Conservation (phyloP, 768 basidiomycete genomes). For the Mrakia blollopis region DNA sequence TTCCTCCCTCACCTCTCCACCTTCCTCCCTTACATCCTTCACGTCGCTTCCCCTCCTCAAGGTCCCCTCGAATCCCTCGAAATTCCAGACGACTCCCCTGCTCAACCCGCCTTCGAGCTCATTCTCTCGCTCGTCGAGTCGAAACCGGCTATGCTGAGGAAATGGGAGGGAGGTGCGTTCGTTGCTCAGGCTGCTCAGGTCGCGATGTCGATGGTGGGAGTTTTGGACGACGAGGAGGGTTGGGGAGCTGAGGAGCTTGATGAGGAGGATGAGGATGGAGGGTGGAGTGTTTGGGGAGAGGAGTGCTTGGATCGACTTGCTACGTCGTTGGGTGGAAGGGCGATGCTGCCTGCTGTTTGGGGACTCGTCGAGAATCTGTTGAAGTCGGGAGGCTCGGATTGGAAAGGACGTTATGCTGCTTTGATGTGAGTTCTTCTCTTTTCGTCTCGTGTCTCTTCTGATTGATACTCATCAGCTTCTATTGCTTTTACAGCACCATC, state of each 20-base stretch:
- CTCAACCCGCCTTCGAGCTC: constrained; percentile 72
- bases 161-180: constrained; percentile 76
- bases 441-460: not conserved
- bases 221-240: constrained; percentile 42
- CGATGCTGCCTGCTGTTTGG: constrained; percentile 73
- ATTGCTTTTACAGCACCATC: constrained; percentile 48
- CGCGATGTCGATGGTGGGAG: constrained; percentile 40
- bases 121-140: constrained; percentile 77
- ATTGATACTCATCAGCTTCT: not conserved
- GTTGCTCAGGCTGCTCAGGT: constrained; percentile 53
- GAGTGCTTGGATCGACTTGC: constrained; percentile 77
- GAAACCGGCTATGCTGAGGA: constrained; percentile 64
- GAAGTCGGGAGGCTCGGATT: constrained; percentile 51
- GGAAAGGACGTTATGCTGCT: constrained; percentile 78
- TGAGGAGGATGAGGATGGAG: constrained; percentile 49
- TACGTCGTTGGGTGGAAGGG: constrained; percentile 63
- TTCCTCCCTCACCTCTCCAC: constrained; percentile 67
- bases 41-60: constrained; percentile 41
- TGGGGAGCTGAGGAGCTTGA: constrained; percentile 67
- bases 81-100: constrained; percentile 63
- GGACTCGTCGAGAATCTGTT: constrained; percentile 45
- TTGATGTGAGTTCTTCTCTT: constrained; percentile 55
- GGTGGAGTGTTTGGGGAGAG: constrained; percentile 69
- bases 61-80: constrained; percentile 59
- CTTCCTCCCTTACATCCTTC: constrained; percentile 55